phyloP scores from a whole-genome alignment of 192 early-diverging fungal species.

The Podila minutissima region DNA sequence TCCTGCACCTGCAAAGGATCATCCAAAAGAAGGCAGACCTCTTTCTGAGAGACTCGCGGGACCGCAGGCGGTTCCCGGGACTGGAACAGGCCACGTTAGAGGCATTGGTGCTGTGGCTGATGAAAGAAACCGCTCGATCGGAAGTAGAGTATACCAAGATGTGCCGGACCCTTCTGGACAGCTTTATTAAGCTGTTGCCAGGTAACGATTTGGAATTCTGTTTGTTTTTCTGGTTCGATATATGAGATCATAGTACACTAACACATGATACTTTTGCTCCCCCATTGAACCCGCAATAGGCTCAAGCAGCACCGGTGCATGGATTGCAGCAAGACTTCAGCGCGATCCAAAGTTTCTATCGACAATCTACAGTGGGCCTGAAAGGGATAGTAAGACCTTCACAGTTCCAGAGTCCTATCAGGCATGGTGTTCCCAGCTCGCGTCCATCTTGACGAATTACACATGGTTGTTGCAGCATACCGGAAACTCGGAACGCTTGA shows the following conservation, averaged over 20 bases:
- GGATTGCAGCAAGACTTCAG: slow-evolving; percentile 29
- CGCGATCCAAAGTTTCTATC: slow-evolving; percentile 15
- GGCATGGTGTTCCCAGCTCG: slow-evolving; percentile 45
- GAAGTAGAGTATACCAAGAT: slow-evolving; percentile 70
- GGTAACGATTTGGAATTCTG: slow-evolving; percentile 38
- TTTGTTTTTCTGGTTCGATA: background rate
- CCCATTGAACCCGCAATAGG: slow-evolving; percentile 9
- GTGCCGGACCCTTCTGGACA: slow-evolving; percentile 70
- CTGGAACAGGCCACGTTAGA: slow-evolving; percentile 54
- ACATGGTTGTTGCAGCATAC: slow-evolving; percentile 42
- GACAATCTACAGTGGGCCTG: slow-evolving; percentile 3
- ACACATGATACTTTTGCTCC: background rate
- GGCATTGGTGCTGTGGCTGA: slow-evolving; percentile 65
- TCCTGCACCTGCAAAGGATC: slow-evolving; percentile 70
- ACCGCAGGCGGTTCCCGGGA: slow-evolving; percentile 60
- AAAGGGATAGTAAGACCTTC: slow-evolving; percentile 7
- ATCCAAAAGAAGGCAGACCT: slow-evolving; percentile 60
- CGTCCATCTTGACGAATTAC: slow-evolving; percentile 36
- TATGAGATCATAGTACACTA: too few relatives aligned
- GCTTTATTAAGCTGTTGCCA: slow-evolving; percentile 58
- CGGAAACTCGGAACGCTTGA: slow-evolving; percentile 12
- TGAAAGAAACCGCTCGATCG: slow-evolving; percentile 59
- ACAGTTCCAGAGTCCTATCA: slow-evolving; percentile 9
- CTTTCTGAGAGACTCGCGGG: slow-evolving; percentile 54
- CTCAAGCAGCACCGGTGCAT: slow-evolving; percentile 12